Evolutionary conservation across 768 basidiomycete genomes (phyloP), one percentile per base, ranked within the genome.

Genomic region (Fistulinella prunicolor): DNA sequence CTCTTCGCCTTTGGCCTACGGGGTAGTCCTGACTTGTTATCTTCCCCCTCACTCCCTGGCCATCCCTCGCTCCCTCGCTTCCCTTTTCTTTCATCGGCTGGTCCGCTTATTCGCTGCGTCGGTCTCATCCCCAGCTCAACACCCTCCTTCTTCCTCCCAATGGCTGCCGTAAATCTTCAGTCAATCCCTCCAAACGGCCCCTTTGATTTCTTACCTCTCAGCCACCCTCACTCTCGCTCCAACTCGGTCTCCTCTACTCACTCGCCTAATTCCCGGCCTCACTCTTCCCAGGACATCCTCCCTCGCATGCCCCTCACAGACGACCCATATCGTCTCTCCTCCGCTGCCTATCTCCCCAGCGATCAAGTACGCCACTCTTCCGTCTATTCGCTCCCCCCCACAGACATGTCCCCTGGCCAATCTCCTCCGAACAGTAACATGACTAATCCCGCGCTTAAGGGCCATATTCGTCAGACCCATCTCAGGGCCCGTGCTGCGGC

Each of bases 401-500:
- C 65, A 26, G 74, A 71, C 61, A 56, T 76, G 55, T 70, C 77
- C 47, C 72, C 76, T 54, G 70, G 66, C 50, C 78, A 85, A 73
- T 85, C 85, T 7, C 83, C 85, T 46, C 85, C 85, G n/a, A 86
- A 83, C 66, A 78, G 81, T 69, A 84, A 82, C 70, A 73, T 87
- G 72, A 72, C 77, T 47, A 89, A 86, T 70, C 81, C 86, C 49
- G 80, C 84, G 45, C 76, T 88, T 57, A 90, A 90, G 74, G 81
- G 80, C 59, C 85, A 86, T 59, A 77, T 85, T 55, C 84, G 86
- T 56, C 81, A 82, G 23, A 77, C 79, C 50, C 88, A 90, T 69
- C 83, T 84, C 66, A 81, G 89, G 55, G 87, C 87, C 55, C 83
- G 89, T 55, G 84, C 79, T 36, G 83, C 83, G 37, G 83, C 89